phyloP scores from a whole-genome alignment of 345 rosid species.

The Geranium brycei region DNA sequence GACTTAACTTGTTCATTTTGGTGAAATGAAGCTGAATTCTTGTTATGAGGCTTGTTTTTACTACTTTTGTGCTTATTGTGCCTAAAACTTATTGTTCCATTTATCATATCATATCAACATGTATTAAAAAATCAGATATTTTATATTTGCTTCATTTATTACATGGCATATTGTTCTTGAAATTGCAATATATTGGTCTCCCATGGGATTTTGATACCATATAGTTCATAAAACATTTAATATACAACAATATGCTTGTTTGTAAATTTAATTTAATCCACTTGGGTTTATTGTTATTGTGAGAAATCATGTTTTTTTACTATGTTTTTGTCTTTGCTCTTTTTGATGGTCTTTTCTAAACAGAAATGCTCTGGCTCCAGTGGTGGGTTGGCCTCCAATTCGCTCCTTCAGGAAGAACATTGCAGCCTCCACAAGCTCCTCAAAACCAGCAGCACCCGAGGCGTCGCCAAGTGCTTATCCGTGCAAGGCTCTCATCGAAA shows the following conservation, averaged over 20 bases:
- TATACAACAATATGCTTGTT: too few relatives aligned
- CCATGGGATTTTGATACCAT: too few relatives aligned
- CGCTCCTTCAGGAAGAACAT: slow-evolving; percentile 81
- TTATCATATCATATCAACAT: neutral
- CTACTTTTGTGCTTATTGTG: too few relatives aligned
- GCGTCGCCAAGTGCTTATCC: slow-evolving; percentile 28
- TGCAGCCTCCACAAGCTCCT: slow-evolving; percentile 40
- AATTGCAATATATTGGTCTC: too few relatives aligned
- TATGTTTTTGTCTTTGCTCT: neutral
- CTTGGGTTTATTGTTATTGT: neutral
- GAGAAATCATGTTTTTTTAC: too few relatives aligned
- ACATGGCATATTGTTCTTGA: too few relatives aligned
- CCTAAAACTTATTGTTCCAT: neutral
- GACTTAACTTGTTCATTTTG: neutral
- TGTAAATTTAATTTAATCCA: neutral
- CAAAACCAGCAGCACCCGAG: slow-evolving; percentile 29
- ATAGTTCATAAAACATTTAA: too few relatives aligned
- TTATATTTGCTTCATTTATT: too few relatives aligned
- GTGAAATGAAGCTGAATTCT: neutral
- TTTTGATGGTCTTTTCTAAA: slow-evolving; percentile 8
- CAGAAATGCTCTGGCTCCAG: slow-evolving; percentile 87
- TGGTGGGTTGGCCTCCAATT: slow-evolving; percentile 99
- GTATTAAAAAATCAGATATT: neutral
- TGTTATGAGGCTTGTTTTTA: neutral
- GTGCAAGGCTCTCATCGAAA: slow-evolving; percentile 23